Conservation (phyloP, 2,329 filamentous ascomycete species). For the Fusarium sp. region DNA sequence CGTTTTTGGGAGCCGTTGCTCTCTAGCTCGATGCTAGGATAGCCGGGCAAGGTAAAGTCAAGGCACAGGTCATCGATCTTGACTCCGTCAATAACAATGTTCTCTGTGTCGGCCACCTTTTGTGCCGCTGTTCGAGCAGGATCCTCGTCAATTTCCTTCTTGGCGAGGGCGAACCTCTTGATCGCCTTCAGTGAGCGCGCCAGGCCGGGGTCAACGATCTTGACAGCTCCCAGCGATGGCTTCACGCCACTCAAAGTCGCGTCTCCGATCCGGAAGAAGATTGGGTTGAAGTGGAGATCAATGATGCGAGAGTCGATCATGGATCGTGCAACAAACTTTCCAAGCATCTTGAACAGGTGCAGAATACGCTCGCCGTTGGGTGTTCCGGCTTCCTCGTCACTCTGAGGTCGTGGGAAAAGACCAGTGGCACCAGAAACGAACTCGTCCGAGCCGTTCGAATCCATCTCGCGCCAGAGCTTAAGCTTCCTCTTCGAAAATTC, state of each 20-base stretch:
- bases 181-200: slow-evolving; percentile 85
- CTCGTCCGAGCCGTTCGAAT: slow-evolving; percentile 74
- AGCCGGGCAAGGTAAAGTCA: slow-evolving; percentile 94
- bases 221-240: slow-evolving; percentile 87
- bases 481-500: slow-evolving; percentile 98
- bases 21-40: slow-evolving; percentile 83
- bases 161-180: slow-evolving; percentile 84
- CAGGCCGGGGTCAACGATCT: slow-evolving; percentile 84
- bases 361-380: slow-evolving; percentile 88
- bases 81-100: slow-evolving; percentile 77
- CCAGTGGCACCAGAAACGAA: slow-evolving; percentile 86
- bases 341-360: slow-evolving; percentile 88
- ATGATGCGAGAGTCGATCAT: slow-evolving; percentile 99
- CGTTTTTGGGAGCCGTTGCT: slow-evolving; percentile 74
- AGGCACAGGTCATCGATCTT: slow-evolving; percentile 85
- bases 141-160: slow-evolving; percentile 82
- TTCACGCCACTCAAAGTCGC: slow-evolving; percentile 67
- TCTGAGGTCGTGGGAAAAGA: slow-evolving; percentile 91
- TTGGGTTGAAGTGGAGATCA: slow-evolving; percentile 95
- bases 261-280: slow-evolving; percentile 94
- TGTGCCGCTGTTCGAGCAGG: slow-evolving; percentile 68
- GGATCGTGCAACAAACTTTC: slow-evolving; percentile 95
- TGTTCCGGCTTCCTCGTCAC: slow-evolving; percentile 73
- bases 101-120: slow-evolving; percentile 73
- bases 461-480: slow-evolving; percentile 94